These are phyloP conservation scores for Shiraia bambusicola DNA, from an alignment of 2,329 filamentous ascomycete genomes.

Conservation along the genomic window DNA sequence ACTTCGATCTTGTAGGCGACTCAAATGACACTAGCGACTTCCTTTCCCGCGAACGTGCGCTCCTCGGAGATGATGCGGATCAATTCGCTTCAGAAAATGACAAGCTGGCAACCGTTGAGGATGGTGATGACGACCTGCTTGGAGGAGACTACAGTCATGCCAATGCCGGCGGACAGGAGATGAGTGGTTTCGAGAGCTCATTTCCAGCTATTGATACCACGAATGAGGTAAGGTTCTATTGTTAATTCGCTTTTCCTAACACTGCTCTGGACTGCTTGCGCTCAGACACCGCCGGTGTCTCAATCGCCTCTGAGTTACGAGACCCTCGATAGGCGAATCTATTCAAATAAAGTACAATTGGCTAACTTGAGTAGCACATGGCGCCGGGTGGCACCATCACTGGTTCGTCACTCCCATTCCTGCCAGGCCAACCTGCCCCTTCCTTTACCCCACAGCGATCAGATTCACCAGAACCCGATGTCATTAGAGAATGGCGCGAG, in stretches of 20 bases:
- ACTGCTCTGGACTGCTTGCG: not conserved
- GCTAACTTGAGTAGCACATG: slow-evolving; percentile 57
- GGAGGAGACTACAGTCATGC: slow-evolving; percentile 56
- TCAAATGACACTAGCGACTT: slow-evolving; percentile 75
- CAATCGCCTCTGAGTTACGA: not conserved
- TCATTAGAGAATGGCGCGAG: slow-evolving; percentile 88
- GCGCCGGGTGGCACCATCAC: slow-evolving; percentile 80
- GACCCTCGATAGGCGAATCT: not conserved
- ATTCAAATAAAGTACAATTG: not conserved
- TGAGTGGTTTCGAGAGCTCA: slow-evolving; percentile 76
- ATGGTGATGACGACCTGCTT: slow-evolving; percentile 70
- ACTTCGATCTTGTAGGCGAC: slow-evolving; percentile 54
- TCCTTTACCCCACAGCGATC: slow-evolving; percentile 54
- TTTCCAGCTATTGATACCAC: slow-evolving; percentile 79
- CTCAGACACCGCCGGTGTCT: not conserved
- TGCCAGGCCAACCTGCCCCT: slow-evolving; percentile 39
- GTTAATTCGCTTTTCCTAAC: slow-evolving; percentile 2
- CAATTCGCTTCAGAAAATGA: slow-evolving; percentile 82
- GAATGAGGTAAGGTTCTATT: slow-evolving; percentile 66
- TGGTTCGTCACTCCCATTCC: slow-evolving; percentile 62
- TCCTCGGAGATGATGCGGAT: slow-evolving; percentile 88
- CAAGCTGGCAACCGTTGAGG: slow-evolving; percentile 62
- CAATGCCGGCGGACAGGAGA: slow-evolving; percentile 46
- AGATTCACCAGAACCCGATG: slow-evolving; percentile 82
- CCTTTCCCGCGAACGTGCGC: slow-evolving; percentile 84